A percentile compares a stretch with the other conserved stretches of the same genome.
Evolutionary conservation across 257 asterid genomes (phyloP).

Genomic region (Thymus mandschuricus): DNA sequence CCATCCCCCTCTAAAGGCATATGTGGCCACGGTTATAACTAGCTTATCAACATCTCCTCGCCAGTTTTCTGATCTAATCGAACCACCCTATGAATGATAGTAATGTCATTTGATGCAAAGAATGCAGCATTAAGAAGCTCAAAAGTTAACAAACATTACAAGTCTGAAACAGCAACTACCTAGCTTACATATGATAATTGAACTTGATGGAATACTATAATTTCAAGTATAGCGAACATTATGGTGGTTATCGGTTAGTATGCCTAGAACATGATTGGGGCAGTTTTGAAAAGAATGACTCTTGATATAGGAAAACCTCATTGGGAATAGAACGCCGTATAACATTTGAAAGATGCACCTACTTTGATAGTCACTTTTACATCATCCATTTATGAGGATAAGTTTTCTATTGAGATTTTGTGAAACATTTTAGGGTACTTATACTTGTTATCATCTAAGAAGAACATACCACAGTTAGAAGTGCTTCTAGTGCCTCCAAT

Average conservation of each 20-base stretch:
- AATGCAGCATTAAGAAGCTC: not conserved
- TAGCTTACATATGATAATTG: not conserved
- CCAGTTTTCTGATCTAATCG: slow-evolving; percentile 71
- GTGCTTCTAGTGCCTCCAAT: slow-evolving; percentile 76
- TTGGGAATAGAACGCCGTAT: not conserved
- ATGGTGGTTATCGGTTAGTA: not conserved
- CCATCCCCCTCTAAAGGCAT: slow-evolving; percentile 70
- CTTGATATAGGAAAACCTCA: not conserved
- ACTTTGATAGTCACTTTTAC: not conserved
- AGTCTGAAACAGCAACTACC: not conserved
- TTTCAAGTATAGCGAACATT: not conserved
- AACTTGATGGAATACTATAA: not conserved
- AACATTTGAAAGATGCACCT: slow-evolving; percentile 2
- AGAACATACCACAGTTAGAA: slow-evolving; percentile 69
- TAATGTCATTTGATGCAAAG: slow-evolving; percentile 22
- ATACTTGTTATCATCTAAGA: not conserved
- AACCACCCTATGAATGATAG: slow-evolving; percentile 65
- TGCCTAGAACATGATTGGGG: not conserved
- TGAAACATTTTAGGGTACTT: not conserved
- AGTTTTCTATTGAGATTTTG: not conserved
- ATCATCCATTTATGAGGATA: not conserved
- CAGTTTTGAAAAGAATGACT: slow-evolving; percentile 5
- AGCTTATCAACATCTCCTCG: slow-evolving; percentile 68
- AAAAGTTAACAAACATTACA: not conserved
- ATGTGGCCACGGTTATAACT: slow-evolving; percentile 64